Percentiles rank a stretch among this genome's conserved stretches.
Evolutionary conservation across 2,329 filamentous ascomycete genomes (phyloP).

Genomic region (Tolypocladium inflatum): DNA sequence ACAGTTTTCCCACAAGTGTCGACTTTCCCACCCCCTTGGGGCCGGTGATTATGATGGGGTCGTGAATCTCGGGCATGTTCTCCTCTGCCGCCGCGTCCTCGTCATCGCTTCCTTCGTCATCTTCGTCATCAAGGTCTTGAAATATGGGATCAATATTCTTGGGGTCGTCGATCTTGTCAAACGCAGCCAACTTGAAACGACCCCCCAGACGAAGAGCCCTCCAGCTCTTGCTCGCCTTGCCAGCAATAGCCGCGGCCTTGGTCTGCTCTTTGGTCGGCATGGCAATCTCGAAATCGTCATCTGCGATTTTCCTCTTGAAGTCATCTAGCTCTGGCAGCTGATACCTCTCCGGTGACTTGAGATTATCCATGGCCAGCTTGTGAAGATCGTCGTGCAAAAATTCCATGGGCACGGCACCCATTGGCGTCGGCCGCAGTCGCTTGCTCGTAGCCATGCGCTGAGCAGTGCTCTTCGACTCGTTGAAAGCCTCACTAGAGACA

Average conservation of each 20-base stretch:
- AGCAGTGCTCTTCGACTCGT: conserved; percentile 57
- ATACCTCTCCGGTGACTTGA: conserved; percentile 58
- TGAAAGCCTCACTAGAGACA: conserved; percentile 59
- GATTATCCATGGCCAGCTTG: conserved; percentile 51
- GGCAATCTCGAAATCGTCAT: conserved; percentile 77
- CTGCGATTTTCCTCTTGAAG: conserved; percentile 65
- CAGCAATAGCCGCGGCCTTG: conserved; percentile 47
- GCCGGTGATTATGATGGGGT: conserved; percentile 58
- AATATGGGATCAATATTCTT: conserved; percentile 58
- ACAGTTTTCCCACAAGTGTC: conserved; percentile 51
- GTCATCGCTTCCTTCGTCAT: conserved; percentile 22
- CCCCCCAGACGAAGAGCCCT: conserved; percentile 74
- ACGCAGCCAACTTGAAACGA: conserved; percentile 60
- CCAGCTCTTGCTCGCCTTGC: conserved; percentile 86
- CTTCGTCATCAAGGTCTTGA: conserved; percentile 32
- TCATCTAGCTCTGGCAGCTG: conserved; percentile 58
- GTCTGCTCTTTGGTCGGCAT: conserved; percentile 60
- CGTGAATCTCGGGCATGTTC: conserved; percentile 36
- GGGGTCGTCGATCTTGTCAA: conserved; percentile 82
- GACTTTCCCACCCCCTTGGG: conserved; percentile 53
- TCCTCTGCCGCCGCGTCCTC: conserved; percentile 22
- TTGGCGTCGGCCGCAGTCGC: conserved; percentile 56
- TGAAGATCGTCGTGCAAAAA: conserved; percentile 65
- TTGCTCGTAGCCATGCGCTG: conserved; percentile 61
- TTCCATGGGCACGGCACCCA: conserved; percentile 65